phyloP scores from a whole-genome alignment of 306 rosid genomes.

The Cicer cuneatum region DNA sequence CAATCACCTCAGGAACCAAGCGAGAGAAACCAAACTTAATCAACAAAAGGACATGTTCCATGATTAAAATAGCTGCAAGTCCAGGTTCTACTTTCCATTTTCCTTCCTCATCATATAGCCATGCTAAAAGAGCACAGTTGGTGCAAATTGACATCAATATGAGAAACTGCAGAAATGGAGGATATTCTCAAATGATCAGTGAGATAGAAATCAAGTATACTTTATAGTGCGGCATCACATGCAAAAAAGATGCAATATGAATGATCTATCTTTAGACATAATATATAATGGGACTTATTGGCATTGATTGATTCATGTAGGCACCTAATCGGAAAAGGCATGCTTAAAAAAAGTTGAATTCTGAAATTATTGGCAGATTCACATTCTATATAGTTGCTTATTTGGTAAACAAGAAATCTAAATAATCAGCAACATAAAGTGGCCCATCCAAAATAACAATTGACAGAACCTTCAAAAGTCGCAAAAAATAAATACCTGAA shows the following conservation, averaged over 20 bases:
- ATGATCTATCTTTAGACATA: neutral
- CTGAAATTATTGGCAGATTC: slow-evolving; percentile 18
- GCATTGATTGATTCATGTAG: neutral
- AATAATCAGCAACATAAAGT: slow-evolving; percentile 13
- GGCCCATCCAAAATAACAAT: slow-evolving; percentile 3
- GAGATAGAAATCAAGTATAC: slow-evolving; percentile 3
- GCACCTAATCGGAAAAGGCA: neutral
- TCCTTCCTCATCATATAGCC: slow-evolving; percentile 90
- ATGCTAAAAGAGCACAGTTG: slow-evolving; percentile 88
- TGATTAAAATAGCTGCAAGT: slow-evolving; percentile 85
- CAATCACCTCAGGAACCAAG: slow-evolving; percentile 79
- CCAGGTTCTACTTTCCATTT: slow-evolving; percentile 99
- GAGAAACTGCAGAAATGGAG: slow-evolving; percentile 70
- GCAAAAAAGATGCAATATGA: neutral
- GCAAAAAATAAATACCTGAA: slow-evolving; percentile 65
- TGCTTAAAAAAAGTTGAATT: neutral
- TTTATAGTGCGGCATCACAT: neutral
- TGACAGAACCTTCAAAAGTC: slow-evolving; percentile 1
- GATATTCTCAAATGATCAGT: slow-evolving; percentile 37
- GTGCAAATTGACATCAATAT: slow-evolving; percentile 88
- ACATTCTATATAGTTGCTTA: neutral
- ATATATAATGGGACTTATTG: neutral
- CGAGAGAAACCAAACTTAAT: slow-evolving; percentile 92
- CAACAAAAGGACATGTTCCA: slow-evolving; percentile 88
- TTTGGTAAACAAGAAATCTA: neutral